Evolutionary conservation across 805 yeast genomes (phyloP), one percentile per base, ranked within the genome.

Genomic region (Saccharomyces mikatae): DNA sequence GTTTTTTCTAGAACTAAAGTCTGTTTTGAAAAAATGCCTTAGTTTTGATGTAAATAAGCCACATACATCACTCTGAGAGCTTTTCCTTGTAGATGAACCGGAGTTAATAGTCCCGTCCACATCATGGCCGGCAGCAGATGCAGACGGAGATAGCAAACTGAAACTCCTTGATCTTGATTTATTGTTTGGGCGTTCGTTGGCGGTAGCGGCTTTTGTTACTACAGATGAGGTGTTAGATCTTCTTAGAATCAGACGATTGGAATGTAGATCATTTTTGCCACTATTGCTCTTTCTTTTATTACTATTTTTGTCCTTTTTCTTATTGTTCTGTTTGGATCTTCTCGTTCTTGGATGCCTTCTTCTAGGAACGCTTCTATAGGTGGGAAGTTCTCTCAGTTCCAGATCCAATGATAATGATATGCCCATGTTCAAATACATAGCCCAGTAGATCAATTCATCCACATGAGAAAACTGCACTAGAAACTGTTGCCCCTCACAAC

Each of bases 401-500:
- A 92, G 65, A 58, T 94, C 97, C 51, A 90, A 74, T 2, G 96
- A 76, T 31, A 91, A 80, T 60, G 87, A 94, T 51, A 85, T 84
- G 0, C 94, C 97, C 10, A 83, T 79, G 53, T 81, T 80, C 17
- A 94, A 56, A 48, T 82, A 83, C 62, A 80, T 77, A 55, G 88
- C 79, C 97, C 97, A 92, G 46, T 80, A 80, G 51, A 92, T 80
- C 76, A 89, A 77, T 41, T 82, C 84, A 61, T 81, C 82, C 3
- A 84, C 77, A 46, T 77, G 74, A 1, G 79, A 68, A 62, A 88
- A 88, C 54, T 81, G 82, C 2, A 92, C 60, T 46, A 92, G 67
- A 57, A 89, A 78, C 68, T 92, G 98, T 68, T 88, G 90, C 44
- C 85, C 80, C 70, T 92, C 98, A 41, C 86, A 79, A 22, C 99